phyloP scores from a whole-genome alignment of 805 yeast genomes.

The Sugiyamaella marilandica region DNA sequence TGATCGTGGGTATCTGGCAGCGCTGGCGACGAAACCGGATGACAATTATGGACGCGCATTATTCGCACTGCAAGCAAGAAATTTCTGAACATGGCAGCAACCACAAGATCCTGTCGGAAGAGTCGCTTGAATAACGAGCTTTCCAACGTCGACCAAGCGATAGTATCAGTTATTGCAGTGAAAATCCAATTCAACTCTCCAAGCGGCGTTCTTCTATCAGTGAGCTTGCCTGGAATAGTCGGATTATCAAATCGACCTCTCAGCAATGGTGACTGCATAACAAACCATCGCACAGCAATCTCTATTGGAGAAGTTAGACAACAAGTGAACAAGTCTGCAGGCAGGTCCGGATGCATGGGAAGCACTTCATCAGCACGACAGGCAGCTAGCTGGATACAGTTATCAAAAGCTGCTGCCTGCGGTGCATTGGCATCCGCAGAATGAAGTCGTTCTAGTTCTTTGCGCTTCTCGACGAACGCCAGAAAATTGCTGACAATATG shows the following conservation, averaged over 20 bases:
- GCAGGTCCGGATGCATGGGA: constrained; percentile 90
- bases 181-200: constrained; percentile 98
- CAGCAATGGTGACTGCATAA: constrained; percentile 54
- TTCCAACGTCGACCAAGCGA: constrained; percentile 92
- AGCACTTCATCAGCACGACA: constrained; percentile 79
- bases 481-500: constrained; percentile 86
- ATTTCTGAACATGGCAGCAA: constrained; percentile 91
- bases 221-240: constrained; percentile 80
- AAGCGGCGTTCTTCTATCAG: constrained; percentile 90
- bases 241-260: constrained; percentile 35
- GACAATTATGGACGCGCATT: constrained; percentile 90
- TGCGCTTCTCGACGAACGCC: constrained; percentile 82
- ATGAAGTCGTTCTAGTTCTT: constrained; percentile 58
- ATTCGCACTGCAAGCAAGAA: constrained; percentile 87
- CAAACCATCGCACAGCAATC: constrained; percentile 85
- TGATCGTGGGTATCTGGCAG: constrained; percentile 80
- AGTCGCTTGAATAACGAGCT: constrained; percentile 82
- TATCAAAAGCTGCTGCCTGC: constrained; percentile 65
- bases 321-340: constrained; percentile 93
- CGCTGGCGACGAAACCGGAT: constrained; percentile 91
- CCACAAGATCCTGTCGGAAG: constrained; percentile 93
- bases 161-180: constrained; percentile 96
- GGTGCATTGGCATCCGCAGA: constrained; percentile 44
- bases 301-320: constrained; percentile 95
- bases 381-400: constrained; percentile 91